A percentile compares a stretch with the other conserved stretches of the same genome.
Evolutionary conservation across 2,329 filamentous ascomycete genomes (phyloP).

Genomic region (Graphilbum sp.): DNA sequence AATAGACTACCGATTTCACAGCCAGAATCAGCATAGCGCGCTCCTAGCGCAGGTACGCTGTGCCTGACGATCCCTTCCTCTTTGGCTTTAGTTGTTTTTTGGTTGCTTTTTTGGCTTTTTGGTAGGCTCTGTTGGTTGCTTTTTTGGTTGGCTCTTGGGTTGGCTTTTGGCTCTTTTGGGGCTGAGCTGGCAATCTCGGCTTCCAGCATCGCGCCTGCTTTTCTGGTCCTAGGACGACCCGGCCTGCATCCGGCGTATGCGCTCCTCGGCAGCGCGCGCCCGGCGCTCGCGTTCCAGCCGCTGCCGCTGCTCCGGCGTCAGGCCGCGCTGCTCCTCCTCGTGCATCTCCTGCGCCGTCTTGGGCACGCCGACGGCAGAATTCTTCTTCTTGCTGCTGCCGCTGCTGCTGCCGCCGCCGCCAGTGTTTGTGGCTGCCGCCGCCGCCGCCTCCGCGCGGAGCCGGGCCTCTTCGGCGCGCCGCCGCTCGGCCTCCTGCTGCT

Average conservation of each 20-base stretch:
- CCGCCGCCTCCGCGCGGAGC: constrained; percentile 33
- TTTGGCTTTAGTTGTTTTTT: no score
- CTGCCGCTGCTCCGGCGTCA: constrained; percentile 77
- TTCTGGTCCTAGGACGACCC: neutral
- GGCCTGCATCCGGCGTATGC: constrained; percentile 51
- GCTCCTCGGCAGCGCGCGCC: constrained; percentile 81
- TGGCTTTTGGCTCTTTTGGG: neutral
- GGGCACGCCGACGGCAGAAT: constrained; percentile 36
- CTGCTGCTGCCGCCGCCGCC: constrained; percentile 3
- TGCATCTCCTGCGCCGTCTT: constrained; percentile 69
- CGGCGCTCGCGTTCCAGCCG: constrained; percentile 75
- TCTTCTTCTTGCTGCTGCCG: constrained; percentile 23
- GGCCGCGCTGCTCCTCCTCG: constrained; percentile 67
- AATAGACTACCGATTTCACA: no score
- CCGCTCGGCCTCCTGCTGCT: constrained; percentile 51
- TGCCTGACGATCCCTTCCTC: no score
- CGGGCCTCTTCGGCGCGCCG: constrained; percentile 60
- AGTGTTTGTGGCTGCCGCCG: constrained; percentile 9
- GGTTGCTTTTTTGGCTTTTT: no score
- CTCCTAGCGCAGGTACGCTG: no score
- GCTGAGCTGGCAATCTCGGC: no score
- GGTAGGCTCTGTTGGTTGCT: no score
- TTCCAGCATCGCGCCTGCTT: no score
- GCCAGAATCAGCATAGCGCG: no score
- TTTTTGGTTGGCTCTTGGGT: neutral